These are phyloP conservation scores for Cladophialophora carrionii DNA, from an alignment of 2,329 filamentous ascomycete genomes.

Conservation along the genomic window DNA sequence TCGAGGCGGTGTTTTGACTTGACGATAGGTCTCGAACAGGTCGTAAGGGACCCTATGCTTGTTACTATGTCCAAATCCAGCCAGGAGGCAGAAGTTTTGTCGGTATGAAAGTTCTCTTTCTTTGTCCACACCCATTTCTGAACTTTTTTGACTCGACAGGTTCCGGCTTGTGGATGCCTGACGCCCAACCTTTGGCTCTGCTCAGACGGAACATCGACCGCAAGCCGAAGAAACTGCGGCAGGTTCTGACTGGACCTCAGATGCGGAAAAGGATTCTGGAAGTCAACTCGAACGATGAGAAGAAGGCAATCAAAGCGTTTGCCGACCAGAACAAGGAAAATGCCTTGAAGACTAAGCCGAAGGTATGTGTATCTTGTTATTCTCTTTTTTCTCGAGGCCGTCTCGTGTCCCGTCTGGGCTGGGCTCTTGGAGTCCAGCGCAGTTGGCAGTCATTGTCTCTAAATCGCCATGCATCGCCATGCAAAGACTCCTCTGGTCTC, in stretches of 20 bases:
- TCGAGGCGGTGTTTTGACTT: background rate
- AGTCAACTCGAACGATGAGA: conserved; percentile 57
- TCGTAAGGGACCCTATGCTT: conserved; percentile 82
- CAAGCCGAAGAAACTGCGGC: conserved; percentile 70
- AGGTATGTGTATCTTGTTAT: conserved; percentile 59
- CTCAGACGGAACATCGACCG: conserved; percentile 76
- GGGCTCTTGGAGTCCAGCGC: background rate
- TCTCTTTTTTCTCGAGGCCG: background rate
- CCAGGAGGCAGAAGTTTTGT: conserved; percentile 70
- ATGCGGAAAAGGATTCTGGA: conserved; percentile 70
- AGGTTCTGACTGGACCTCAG: conserved; percentile 62
- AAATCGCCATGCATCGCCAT: background rate
- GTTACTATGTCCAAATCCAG: conserved; percentile 84
- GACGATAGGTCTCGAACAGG: conserved; percentile 73
- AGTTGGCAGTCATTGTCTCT: background rate
- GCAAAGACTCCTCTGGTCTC: background rate
- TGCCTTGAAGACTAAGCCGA: conserved; percentile 82
- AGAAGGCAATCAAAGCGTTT: conserved; percentile 70
- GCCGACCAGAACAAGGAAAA: conserved; percentile 69
- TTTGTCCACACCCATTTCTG: conserved; percentile 9
- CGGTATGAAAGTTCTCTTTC: conserved; percentile 55
- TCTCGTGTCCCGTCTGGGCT: background rate
- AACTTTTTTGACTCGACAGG: conserved; percentile 49
- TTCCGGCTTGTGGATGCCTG: conserved; percentile 81
- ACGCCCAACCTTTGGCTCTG: conserved; percentile 65